These are phyloP conservation scores for Cylindrotheca fusiformis DNA, from an alignment of 108 stramenopile genomes.

Conservation along the genomic window DNA sequence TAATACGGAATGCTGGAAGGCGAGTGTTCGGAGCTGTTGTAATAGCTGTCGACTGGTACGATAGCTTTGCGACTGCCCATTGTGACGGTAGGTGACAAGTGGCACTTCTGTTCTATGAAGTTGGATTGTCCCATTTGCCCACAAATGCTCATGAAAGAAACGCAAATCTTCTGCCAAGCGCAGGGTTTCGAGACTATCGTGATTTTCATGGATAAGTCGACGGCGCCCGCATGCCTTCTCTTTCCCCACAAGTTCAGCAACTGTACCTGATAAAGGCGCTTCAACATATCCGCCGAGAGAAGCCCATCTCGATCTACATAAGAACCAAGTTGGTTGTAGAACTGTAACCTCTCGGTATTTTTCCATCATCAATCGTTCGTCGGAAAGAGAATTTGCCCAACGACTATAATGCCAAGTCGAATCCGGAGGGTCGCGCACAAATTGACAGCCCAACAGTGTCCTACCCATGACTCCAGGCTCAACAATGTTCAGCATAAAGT, in stretches of 20 bases:
- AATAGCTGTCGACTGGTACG: constrained; percentile 77
- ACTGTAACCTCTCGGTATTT: constrained; percentile 85
- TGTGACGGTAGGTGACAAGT: constrained; percentile 83
- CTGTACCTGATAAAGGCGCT: constrained; percentile 24
- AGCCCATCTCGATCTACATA: constrained; percentile 50
- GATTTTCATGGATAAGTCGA: constrained; percentile 39
- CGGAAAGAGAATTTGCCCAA: constrained; percentile 82
- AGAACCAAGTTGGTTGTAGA: constrained; percentile 90
- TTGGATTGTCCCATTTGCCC: constrained; percentile 43
- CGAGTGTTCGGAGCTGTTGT: constrained; percentile 63
- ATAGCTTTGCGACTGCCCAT: constrained; percentile 71
- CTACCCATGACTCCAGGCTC: constrained; percentile 20
- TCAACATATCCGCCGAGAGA: constrained; percentile 80
- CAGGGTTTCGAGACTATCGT: constrained; percentile 41
- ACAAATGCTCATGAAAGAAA: constrained; percentile 82
- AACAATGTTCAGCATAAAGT: constrained; percentile 42
- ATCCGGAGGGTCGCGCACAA: constrained; percentile 77
- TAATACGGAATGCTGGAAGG: constrained; percentile 66
- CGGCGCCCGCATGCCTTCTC: constrained; percentile 3
- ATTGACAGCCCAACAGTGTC: constrained; percentile 76
- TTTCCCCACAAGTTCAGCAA: background rate
- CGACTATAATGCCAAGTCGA: constrained; percentile 86
- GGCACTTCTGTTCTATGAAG: constrained; percentile 48
- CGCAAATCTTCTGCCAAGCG: constrained; percentile 87
- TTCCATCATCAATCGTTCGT: constrained; percentile 75